Evolutionary conservation across 495 filamentous ascomycete genomes (phyloP), one percentile per base, ranked within the genome.

Genomic region (Penicillium silybi): DNA sequence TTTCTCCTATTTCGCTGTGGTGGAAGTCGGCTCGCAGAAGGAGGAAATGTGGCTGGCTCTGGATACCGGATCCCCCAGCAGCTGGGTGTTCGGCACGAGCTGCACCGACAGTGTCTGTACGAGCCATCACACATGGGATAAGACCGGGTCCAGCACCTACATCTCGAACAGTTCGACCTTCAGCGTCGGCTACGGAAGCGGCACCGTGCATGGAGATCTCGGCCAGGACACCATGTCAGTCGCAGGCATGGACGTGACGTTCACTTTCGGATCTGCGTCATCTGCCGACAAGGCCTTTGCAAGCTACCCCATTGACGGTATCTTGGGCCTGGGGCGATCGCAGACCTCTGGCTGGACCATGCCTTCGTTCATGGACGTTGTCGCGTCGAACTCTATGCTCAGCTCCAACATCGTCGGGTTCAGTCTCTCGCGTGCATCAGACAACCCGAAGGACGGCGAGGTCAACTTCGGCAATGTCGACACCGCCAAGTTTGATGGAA

Each of bases 261-360:
- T 89, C 54, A 69, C 77, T 7, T 88, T 96, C 63, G 90, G 90
- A 4, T 57, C 88, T 52, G 87, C 83, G 15, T 81, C 76, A 35
- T 70, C 77, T 18, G 85, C 85, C 13, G 84, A 84, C 4, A 65
- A 80, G 44, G 80, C 90, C 42, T 92, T 96, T 66, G 53, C 68
- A 25, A 77, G 76, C 54, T 93, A 90, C 58, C 85, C 89, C 16
- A 86, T 93, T 56, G 90, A 95, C 61, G 90, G 90, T n/a, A 93
- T 95, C 43, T 67, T 95, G 6, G 90, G 88, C 6, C 69, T 95
- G n/a, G 84, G 84, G 7, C 83, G 69, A 57, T 71, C 67, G 45
- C 69, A 53, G 58, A 71, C 59, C 34, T 67, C 51, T 32, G 66
- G 65, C 6, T 74, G 73, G 57, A 65, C 67, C 10, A 74, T 75